Evolutionary conservation across 2,329 filamentous ascomycete species (phyloP), one percentile per base, ranked within the genome.

Genomic region (Alternaria angustiovoidea): DNA sequence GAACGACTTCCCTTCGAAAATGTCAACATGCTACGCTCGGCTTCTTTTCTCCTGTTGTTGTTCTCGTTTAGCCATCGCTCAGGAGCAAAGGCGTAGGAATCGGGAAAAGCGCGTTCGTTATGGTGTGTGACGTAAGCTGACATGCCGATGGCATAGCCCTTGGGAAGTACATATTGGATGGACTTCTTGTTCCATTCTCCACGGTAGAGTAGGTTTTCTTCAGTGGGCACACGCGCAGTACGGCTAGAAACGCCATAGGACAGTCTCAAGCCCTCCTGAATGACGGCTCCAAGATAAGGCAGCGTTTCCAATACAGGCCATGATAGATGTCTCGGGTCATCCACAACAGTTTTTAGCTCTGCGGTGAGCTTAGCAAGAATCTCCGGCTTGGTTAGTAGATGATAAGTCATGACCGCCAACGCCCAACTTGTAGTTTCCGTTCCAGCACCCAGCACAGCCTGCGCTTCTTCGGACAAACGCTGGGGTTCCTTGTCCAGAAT

Each of bases 351-450:
- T 28, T 63, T 22, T 7, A 78, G 54, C 39, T 78, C 76, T 18
- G 42, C 16, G 3, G 63, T 71, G 11, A 78, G 61, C 22, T 70
- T 71, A 2, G 48, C 32, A 2, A 69, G 64, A 8, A 72, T 41
- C 55, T 58, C 61, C 4, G 66, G 71, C 28, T 66, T 73, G 49
- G 61, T 77, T 26, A 72, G 43, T 2, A 72, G 53, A 51, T 77
- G 73, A 49, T 72, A 78, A 8, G 70, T 73, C 14, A 72, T 69
- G 2, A 69, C 67, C 22, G 66, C 49, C 51, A 74, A 47, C 22
- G 68, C 66, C 67, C 72, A 72, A 11, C 73, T 70, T 6, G 73
- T 77, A 3, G 75, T 78, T 24, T 76, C 73, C 20, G 75, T 77
- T 8, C 75, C 76, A 2, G 76, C 76, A 32, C 73, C 76, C 11